Evolutionary conservation across 345 rosid genomes (phyloP).

Genomic region (thale cress (Arabidopsis thaliana)): DNA sequence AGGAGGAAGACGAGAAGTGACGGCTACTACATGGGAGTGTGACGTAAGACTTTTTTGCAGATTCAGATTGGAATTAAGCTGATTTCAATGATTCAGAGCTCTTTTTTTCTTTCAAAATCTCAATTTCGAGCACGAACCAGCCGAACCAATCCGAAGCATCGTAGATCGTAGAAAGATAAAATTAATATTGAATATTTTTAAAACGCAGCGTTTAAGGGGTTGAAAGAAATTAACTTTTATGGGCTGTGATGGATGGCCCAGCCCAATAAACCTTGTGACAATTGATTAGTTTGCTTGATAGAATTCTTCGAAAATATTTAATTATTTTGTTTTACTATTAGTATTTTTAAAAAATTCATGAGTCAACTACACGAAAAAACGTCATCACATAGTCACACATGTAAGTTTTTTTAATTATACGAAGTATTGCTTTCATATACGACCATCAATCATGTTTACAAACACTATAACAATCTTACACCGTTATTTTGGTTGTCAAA

Average conservation of each 20-base stretch:
- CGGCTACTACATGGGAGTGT: conserved; percentile 36
- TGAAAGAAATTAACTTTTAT: background rate
- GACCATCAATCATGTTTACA: too few relatives aligned
- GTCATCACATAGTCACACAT: too few relatives aligned
- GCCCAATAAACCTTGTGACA: background rate
- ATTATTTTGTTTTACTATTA: too few relatives aligned
- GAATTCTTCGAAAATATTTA: too few relatives aligned
- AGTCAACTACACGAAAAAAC: too few relatives aligned
- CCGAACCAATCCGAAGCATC: conserved; percentile 23
- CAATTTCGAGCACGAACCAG: conserved; percentile 31
- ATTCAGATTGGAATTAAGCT: conserved; percentile 33
- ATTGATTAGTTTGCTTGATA: background rate
- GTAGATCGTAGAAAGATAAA: background rate
- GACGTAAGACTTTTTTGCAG: conserved; percentile 35
- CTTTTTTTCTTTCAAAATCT: conserved; percentile 20
- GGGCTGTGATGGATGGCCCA: conserved; percentile 11
- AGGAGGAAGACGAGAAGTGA: conserved; percentile 39
- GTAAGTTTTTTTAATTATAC: too few relatives aligned
- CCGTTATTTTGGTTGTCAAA: too few relatives aligned
- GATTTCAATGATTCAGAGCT: conserved; percentile 24
- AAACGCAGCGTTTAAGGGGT: conserved; percentile 9
- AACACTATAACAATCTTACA: too few relatives aligned
- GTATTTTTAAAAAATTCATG: too few relatives aligned
- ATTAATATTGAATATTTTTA: background rate
- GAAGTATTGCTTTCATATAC: too few relatives aligned